Percentiles rank a stretch among this genome's conserved stretches.
These are phyloP conservation scores for Camillea tinctor DNA, from an alignment of 2,329 filamentous ascomycete genomes.

Conservation along the genomic window DNA sequence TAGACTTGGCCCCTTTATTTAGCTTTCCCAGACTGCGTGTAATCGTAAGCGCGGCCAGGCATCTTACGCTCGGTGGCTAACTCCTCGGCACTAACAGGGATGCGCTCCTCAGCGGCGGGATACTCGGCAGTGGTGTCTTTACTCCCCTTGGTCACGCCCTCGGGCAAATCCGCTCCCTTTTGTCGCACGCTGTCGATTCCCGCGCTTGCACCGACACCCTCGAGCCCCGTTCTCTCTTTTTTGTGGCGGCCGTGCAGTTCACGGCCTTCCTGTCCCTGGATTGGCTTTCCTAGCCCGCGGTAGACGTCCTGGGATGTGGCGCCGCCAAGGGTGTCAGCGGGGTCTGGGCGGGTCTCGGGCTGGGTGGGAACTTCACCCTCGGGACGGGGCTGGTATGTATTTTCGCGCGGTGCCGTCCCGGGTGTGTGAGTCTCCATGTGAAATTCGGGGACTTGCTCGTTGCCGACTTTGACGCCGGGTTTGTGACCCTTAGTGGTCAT, in stretches of 20 bases:
- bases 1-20: not conserved
- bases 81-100: slow-evolving; percentile 26
- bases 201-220: slow-evolving; percentile 37
- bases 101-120: slow-evolving; percentile 26
- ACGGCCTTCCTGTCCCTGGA: slow-evolving; percentile 40
- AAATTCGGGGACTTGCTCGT: slow-evolving; percentile 62
- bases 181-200: slow-evolving; percentile 26
- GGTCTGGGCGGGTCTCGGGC: slow-evolving; percentile 29
- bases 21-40: slow-evolving; percentile 14
- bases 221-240: slow-evolving; percentile 39
- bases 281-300: slow-evolving; percentile 42
- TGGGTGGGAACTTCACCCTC: slow-evolving; percentile 36
- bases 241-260: slow-evolving; percentile 41
- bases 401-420: slow-evolving; percentile 58
- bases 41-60: slow-evolving; percentile 14
- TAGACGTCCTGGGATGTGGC: slow-evolving; percentile 46
- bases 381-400: slow-evolving; percentile 41
- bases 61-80: slow-evolving; percentile 23
- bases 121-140: slow-evolving; percentile 22
- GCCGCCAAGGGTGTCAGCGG: slow-evolving; percentile 41
- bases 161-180: slow-evolving; percentile 33
- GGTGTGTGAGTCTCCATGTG: slow-evolving; percentile 57
- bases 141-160: slow-evolving; percentile 26
- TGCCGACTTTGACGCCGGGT: slow-evolving; percentile 58
- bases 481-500: slow-evolving; percentile 58